phyloP scores from a whole-genome alignment of 176 grass and related monocot genomes.

The Musa itinerans region DNA sequence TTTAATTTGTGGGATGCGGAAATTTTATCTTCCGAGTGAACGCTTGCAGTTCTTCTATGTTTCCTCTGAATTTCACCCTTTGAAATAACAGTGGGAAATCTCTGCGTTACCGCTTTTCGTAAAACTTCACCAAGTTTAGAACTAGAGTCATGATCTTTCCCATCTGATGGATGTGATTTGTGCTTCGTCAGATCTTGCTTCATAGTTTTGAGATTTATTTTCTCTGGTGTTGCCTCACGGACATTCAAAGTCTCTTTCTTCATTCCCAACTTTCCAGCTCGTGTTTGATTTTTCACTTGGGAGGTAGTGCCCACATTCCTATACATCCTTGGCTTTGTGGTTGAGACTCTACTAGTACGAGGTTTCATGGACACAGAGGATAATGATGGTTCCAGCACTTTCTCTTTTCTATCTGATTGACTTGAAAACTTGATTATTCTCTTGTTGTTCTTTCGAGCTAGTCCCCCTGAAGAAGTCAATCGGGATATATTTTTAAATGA shows the following conservation, averaged over 20 bases:
- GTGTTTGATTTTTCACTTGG: slow-evolving; percentile 26
- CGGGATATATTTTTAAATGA: not conserved
- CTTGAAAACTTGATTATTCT: slow-evolving; percentile 22
- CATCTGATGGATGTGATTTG: slow-evolving; percentile 9
- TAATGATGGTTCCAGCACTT: slow-evolving; percentile 22
- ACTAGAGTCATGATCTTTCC: not conserved
- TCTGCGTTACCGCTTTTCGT: not conserved
- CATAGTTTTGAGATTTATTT: slow-evolving; percentile 18
- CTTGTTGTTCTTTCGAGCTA: slow-evolving; percentile 22
- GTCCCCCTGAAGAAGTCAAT: slow-evolving; percentile 23
- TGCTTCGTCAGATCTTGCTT: slow-evolving; percentile 22
- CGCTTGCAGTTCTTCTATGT: slow-evolving; percentile 8
- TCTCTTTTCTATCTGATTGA: slow-evolving; percentile 24
- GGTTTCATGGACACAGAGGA: slow-evolving; percentile 32
- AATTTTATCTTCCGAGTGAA: not conserved
- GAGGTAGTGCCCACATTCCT: slow-evolving; percentile 27
- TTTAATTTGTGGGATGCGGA: slow-evolving; percentile 29
- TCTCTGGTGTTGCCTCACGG: slow-evolving; percentile 30
- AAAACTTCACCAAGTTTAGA: not conserved
- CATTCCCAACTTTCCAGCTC: slow-evolving; percentile 18
- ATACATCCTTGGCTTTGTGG: slow-evolving; percentile 11
- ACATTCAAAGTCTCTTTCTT: slow-evolving; percentile 33
- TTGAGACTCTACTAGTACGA: slow-evolving; percentile 28
- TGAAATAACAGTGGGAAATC: not conserved
- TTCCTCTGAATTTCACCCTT: slow-evolving; percentile 23